Evolutionary conservation across 1,284 basidiomycete genomes (phyloP).

Genomic region (Trametes pubescens): DNA sequence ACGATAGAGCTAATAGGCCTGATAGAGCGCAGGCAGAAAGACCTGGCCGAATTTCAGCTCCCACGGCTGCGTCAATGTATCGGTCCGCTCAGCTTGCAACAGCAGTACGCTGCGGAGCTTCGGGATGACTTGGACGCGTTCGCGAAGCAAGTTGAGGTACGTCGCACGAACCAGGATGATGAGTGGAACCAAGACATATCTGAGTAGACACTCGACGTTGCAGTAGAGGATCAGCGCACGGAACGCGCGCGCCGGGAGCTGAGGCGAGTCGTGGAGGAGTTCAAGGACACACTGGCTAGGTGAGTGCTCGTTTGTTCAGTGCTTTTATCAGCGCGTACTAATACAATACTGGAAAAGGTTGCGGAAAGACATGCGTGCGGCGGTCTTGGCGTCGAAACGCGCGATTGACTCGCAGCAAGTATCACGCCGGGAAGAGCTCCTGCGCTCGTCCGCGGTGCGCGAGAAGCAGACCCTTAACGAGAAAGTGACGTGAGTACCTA

Average conservation of each 20-base stretch:
- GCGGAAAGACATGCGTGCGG: slow-evolving; percentile 67
- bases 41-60: slow-evolving; percentile 76
- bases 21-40: slow-evolving; percentile 64
- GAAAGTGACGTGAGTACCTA: slow-evolving; percentile 60
- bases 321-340: neutral
- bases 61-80: slow-evolving; percentile 73
- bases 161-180: slow-evolving; percentile 32
- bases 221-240: slow-evolving; percentile 72
- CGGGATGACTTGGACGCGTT: slow-evolving; percentile 77
- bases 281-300: slow-evolving; percentile 56
- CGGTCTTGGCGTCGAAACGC: slow-evolving; percentile 74
- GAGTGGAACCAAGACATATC: slow-evolving; percentile 26
- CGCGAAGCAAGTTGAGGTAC: slow-evolving; percentile 73
- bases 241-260: slow-evolving; percentile 62
- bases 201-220: slow-evolving; percentile 66
- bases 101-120: slow-evolving; percentile 77
- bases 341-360: slow-evolving; percentile 49
- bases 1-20: slow-evolving; percentile 57
- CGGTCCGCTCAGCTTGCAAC: slow-evolving; percentile 73
- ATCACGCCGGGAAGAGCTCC: slow-evolving; percentile 71
- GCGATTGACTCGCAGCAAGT: slow-evolving; percentile 67
- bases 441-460: slow-evolving; percentile 56
- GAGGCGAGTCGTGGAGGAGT: slow-evolving; percentile 57
- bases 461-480: slow-evolving; percentile 58
- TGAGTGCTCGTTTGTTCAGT: slow-evolving; percentile 45